Base-by-base conservation (phyloP, 768 basidiomycete species). In the Tylopilus felleus region DNA sequence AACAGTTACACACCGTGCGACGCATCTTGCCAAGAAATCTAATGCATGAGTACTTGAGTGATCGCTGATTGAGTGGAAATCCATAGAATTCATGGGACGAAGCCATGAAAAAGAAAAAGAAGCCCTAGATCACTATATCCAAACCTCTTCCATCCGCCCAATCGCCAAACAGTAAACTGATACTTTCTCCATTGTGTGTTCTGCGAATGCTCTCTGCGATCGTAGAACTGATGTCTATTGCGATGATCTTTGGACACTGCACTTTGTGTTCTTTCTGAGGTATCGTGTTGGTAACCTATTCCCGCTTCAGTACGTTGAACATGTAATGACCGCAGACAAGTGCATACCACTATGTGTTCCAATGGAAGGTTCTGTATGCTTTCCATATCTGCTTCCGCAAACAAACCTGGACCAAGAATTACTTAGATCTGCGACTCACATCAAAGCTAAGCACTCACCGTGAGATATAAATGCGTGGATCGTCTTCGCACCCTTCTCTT, bases 181-280 rank as follows among this genome's bases (percentile, higher is more conserved):
- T 93, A 57, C 90, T 93, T 74, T 95, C 93, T 53, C 93, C 93
- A 57, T 95, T 95, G 70, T 95, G 93, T 4, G 91, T 94, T 56
- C 96, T 80, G 39, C 97, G 86, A 51, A 99, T 97, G 60, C 91
- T 93, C 76, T 99, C 97, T 6, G 97, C 90, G 60, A 99, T 85
- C 35, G 90, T 92, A 25, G 91, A 83, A 65, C 86, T 90, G 64
- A 98, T 82, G 72, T 99, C 97, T 63, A 99, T 83, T 8, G 88
- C 86, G 61, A 88, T 82, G 50, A 99, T 77, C 70, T 97, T 98
- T 31, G 81, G 76, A 64, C 85, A 86, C 29, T 68, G 65, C 4
- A 62, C 72, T 61, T 80, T 75, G 60, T 93, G 86, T 50, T 84
- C 77, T 45, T 67, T 78, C 77, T 97, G 94, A 17, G 93, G 93